Base-by-base conservation (phyloP, 1,139 yeast species). In the Schwanniomyces etchellsii region DNA sequence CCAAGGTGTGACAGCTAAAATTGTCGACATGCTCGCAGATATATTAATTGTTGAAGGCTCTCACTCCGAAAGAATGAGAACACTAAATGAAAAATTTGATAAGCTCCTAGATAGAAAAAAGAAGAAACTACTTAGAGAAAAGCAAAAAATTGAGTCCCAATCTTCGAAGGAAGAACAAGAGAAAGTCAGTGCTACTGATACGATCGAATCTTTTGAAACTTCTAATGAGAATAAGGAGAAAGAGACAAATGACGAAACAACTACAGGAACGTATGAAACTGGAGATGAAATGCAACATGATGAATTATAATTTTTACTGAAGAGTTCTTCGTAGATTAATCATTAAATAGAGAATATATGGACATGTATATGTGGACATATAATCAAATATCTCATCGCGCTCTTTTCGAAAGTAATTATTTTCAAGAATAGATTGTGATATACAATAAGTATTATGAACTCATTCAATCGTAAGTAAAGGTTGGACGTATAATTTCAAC, bases 301-400 rank as follows among this genome's bases (percentile, higher is more conserved):
- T 52, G 86, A 79, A 58, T 68, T 78, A 62, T 77, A 65, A 26
- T 16, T 24, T n/a, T n/a, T n/a, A n/a, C n/a, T n/a, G n/a, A n/a
- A n/a, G n/a, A n/a, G n/a, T n/a, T n/a, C n/a, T n/a, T n/a, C n/a
- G n/a, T n/a, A n/a, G n/a, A n/a, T n/a, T n/a, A n/a, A n/a, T n/a
- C n/a, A n/a, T n/a, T n/a, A n/a, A n/a, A n/a, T n/a, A n/a, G n/a
- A n/a, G n/a, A n/a, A n/a, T n/a, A n/a, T n/a, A n/a, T n/a, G n/a
- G n/a, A n/a, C n/a, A n/a, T n/a, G n/a, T n/a, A n/a, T n/a, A n/a
- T n/a, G n/a, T n/a, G n/a, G n/a, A n/a, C n/a, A n/a, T n/a, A n/a
- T n/a, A n/a, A n/a, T n/a, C n/a, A n/a, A n/a, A n/a, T n/a, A n/a
- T n/a, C n/a, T n/a, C n/a, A n/a, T n/a, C n/a, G n/a, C n/a, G n/a